These are phyloP conservation scores for Entophlyctis luteolus DNA, from an alignment of 192 early-diverging fungal genomes.

Conservation along the genomic window DNA sequence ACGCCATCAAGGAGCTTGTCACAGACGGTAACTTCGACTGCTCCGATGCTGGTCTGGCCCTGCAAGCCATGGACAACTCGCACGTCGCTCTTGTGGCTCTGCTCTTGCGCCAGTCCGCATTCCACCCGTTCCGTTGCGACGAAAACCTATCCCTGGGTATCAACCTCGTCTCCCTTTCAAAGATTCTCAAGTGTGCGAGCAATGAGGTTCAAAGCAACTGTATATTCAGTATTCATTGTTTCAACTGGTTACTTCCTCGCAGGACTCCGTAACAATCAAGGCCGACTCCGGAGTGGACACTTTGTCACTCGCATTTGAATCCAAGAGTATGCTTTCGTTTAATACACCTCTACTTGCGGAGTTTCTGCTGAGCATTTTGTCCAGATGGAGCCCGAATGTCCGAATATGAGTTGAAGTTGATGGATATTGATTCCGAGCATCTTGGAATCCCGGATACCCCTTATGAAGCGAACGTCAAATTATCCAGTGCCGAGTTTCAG, in stretches of 20 bases:
- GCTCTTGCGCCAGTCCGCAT: conserved; percentile 71
- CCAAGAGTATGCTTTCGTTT: conserved; percentile 48
- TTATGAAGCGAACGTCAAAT: conserved; percentile 84
- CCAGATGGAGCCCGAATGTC: conserved; percentile 50
- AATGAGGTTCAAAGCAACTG: conserved; percentile 79
- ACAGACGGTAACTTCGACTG: conserved; percentile 98
- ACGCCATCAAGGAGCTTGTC: conserved; percentile 97
- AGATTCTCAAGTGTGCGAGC: conserved; percentile 89
- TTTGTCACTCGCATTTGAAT: conserved; percentile 65
- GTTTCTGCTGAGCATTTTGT: too few species aligned
- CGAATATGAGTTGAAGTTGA: conserved; percentile 96
- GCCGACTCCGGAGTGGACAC: conserved; percentile 83
- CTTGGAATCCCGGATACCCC: conserved; percentile 91
- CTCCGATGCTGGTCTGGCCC: conserved; percentile 85
- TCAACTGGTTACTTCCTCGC: too few species aligned
- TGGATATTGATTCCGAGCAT: conserved; percentile 97
- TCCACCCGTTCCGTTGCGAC: conserved; percentile 69
- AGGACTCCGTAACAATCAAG: conserved; percentile 87
- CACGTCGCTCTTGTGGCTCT: conserved; percentile 91
- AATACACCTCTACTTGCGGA: too few species aligned
- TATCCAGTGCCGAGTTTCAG: conserved; percentile 86
- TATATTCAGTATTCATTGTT: too few species aligned
- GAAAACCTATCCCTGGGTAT: conserved; percentile 86
- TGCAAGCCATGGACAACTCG: conserved; percentile 99
- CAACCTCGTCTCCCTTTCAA: conserved; percentile 77